Evolutionary conservation across 495 filamentous ascomycete genomes (phyloP).

Genomic region (Penicillium cinerascens): DNA sequence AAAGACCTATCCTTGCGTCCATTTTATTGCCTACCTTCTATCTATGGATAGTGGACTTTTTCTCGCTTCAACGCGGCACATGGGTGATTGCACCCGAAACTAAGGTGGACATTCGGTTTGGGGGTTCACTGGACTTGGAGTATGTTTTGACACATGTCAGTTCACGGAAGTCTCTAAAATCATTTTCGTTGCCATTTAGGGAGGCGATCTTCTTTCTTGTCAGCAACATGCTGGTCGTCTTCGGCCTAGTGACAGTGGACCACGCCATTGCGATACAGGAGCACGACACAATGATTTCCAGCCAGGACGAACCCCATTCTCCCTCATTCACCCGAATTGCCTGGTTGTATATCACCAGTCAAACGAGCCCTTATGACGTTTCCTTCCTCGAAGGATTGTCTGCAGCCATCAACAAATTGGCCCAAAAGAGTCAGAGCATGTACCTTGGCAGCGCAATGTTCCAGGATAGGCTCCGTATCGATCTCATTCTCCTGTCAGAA

Average conservation of each 20-base stretch:
- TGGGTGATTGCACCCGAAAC: slow-evolving; percentile 63
- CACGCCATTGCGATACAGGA: slow-evolving; percentile 56
- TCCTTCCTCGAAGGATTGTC: slow-evolving; percentile 44
- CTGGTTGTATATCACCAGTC: slow-evolving; percentile 3
- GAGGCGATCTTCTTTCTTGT: slow-evolving; percentile 61
- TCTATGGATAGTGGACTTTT: slow-evolving; percentile 63
- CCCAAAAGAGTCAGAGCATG: slow-evolving; percentile 63
- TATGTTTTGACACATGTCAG: slow-evolving; percentile 28
- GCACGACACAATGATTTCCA: slow-evolving; percentile 3
- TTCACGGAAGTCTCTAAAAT: background rate
- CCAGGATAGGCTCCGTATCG: slow-evolving; percentile 58
- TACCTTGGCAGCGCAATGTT: slow-evolving; percentile 64
- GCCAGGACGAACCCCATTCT: background rate
- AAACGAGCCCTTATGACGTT: background rate
- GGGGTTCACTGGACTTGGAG: slow-evolving; percentile 63
- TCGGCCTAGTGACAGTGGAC: slow-evolving; percentile 63
- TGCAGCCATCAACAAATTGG: slow-evolving; percentile 50
- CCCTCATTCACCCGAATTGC: background rate
- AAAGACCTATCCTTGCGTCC: slow-evolving; percentile 47
- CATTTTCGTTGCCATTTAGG: background rate
- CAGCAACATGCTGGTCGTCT: slow-evolving; percentile 61
- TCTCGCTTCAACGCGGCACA: slow-evolving; percentile 57
- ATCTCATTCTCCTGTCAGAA: slow-evolving; percentile 56
- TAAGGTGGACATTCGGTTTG: slow-evolving; percentile 54
- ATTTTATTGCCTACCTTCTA: slow-evolving; percentile 61